phyloP scores from a whole-genome alignment of 257 asterid genomes.

The Solanum bulbocastanum region DNA sequence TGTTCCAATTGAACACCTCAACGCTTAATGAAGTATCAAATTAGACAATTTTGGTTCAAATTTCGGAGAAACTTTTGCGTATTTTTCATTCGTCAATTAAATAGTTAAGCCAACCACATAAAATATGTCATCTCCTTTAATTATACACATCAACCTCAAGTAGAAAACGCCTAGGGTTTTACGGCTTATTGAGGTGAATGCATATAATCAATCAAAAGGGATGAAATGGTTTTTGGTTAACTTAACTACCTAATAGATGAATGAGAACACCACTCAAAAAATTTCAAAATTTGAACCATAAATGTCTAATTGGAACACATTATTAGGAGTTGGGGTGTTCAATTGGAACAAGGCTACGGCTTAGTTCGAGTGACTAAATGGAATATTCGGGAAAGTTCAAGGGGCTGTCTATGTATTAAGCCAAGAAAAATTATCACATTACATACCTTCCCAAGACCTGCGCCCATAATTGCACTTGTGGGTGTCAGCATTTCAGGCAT shows the following conservation, averaged over 20 bases:
- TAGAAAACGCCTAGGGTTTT: background rate
- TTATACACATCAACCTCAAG: background rate
- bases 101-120: background rate
- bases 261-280: background rate
- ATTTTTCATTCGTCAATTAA: background rate
- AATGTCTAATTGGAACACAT: background rate
- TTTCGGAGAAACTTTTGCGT: background rate
- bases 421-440: background rate
- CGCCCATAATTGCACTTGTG: slow-evolving; percentile 98
- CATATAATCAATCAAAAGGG: background rate
- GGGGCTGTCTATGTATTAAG: background rate
- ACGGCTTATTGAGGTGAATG: background rate
- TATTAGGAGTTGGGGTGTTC: background rate
- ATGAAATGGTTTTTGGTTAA: background rate
- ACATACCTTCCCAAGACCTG: slow-evolving; percentile 95
- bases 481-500: slow-evolving; percentile 99
- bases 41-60: background rate
- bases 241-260: background rate
- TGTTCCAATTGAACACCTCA: background rate
- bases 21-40: background rate
- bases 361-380: background rate
- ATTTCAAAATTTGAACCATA: background rate
- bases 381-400: background rate
- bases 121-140: background rate
- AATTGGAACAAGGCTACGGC: background rate